Conservation (phyloP, 192 early-diverging fungal genomes). For the Backusella luteola region DNA sequence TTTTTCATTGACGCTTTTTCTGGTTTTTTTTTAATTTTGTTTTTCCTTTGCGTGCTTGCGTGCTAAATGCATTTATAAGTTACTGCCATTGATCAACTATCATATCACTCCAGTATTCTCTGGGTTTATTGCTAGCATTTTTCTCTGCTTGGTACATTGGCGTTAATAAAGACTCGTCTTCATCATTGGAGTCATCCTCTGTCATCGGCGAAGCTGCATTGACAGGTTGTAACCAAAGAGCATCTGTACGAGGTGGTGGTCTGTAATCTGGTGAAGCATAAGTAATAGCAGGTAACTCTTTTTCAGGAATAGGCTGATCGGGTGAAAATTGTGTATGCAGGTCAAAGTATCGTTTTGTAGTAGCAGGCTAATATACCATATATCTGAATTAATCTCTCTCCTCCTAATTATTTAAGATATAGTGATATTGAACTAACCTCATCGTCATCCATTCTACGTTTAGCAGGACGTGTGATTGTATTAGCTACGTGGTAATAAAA, state of each 20-base stretch:
- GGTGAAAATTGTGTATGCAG: slow-evolving; percentile 20
- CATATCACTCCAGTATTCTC: slow-evolving; percentile 7
- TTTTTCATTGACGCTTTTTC: neutral
- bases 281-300: slow-evolving; percentile 17
- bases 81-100: slow-evolving; percentile 18
- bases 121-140: neutral
- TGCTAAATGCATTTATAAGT: neutral
- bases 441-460: slow-evolving; percentile 14
- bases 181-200: slow-evolving; percentile 15
- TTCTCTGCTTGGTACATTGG: slow-evolving; percentile 3
- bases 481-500: neutral
- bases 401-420: neutral
- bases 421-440: slow-evolving; percentile 1
- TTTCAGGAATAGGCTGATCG: slow-evolving; percentile 9
- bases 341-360: slow-evolving; percentile 15
- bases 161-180: slow-evolving; percentile 7
- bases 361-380: neutral
- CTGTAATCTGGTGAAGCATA: slow-evolving; percentile 22
- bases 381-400: neutral
- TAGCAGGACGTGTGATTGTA: neutral
- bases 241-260: slow-evolving; percentile 3
- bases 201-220: slow-evolving; percentile 10
- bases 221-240: slow-evolving; percentile 16
- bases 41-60: neutral
- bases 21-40: neutral